These are phyloP conservation scores for Parascedosporium putredinis DNA, from an alignment of 2,329 filamentous ascomycete species.

Conservation along the genomic window DNA sequence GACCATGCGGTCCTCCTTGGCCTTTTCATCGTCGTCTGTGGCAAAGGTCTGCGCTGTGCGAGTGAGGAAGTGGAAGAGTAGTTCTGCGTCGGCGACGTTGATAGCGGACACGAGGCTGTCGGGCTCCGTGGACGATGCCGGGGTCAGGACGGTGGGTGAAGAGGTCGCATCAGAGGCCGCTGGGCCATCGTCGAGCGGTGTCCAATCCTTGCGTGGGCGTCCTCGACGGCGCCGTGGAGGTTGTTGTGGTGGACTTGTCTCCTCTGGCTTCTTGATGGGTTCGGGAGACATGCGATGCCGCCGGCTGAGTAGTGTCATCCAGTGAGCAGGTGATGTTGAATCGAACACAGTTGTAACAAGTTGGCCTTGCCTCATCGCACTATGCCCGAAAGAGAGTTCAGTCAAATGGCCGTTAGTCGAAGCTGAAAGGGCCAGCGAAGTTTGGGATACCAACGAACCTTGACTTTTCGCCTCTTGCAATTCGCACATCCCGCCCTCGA, in stretches of 20 bases:
- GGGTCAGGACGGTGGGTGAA: background rate
- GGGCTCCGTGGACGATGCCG: background rate
- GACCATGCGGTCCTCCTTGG: constrained; percentile 11
- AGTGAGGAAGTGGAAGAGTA: constrained; percentile 19
- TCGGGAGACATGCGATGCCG: background rate
- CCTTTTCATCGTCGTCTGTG: constrained; percentile 9
- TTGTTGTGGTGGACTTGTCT: no score
- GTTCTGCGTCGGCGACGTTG: constrained; percentile 19
- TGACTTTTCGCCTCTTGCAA: constrained; percentile 22
- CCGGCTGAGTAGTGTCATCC: constrained; percentile 13
- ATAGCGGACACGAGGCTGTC: constrained; percentile 11
- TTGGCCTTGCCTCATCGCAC: constrained; percentile 22
- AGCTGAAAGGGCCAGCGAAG: background rate
- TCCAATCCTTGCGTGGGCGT: constrained; percentile 21
- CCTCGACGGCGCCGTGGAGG: constrained; percentile 19
- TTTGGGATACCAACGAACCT: constrained; percentile 12
- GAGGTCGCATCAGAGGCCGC: background rate
- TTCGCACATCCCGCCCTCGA: constrained; percentile 21
- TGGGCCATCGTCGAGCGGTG: constrained; percentile 9
- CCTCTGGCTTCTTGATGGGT: background rate
- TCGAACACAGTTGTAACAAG: constrained; percentile 21
- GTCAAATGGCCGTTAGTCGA: background rate
- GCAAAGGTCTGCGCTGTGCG: constrained; percentile 16
- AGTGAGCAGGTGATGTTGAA: constrained; percentile 21
- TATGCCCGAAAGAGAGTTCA: no score